Conservation (phyloP, 2,329 filamentous ascomycete genomes). For the Aspergillus ustus region DNA sequence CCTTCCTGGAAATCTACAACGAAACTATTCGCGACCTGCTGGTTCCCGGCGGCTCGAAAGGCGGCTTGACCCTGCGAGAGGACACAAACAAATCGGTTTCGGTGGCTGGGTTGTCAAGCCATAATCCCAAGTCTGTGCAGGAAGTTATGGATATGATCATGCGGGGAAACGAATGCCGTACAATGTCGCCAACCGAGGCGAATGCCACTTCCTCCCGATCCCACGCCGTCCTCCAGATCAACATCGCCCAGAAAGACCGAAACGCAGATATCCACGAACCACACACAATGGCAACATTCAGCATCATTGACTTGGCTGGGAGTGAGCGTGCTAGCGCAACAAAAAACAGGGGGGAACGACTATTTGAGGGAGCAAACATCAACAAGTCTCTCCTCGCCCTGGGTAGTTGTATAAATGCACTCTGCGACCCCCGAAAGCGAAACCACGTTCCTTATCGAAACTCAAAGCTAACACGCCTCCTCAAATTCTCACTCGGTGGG, state of each 20-base stretch:
- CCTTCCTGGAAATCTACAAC: conserved; percentile 98
- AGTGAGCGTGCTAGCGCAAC: conserved; percentile 96
- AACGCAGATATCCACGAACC: conserved; percentile 92
- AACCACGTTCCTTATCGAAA: conserved; percentile 98
- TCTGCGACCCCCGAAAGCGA: conserved; percentile 88
- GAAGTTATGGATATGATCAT: conserved; percentile 99
- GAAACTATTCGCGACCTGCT: conserved; percentile 96
- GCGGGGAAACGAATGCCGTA: conserved; percentile 88
- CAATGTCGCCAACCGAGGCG: conserved; percentile 94
- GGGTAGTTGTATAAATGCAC: conserved; percentile 96
- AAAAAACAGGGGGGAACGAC: conserved; percentile 89
- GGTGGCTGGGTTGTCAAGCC: conserved; percentile 86
- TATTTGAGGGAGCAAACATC: conserved; percentile 96
- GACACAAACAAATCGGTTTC: conserved; percentile 93
- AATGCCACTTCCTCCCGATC: conserved; percentile 97
- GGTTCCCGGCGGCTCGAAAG: conserved; percentile 80
- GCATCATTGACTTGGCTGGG: conserved; percentile 95
- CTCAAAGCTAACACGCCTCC: conserved; percentile 90
- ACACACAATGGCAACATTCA: conserved; percentile 96
- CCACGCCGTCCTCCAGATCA: conserved; percentile 96
- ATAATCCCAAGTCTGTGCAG: conserved; percentile 86
- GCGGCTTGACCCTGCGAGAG: conserved; percentile 87
- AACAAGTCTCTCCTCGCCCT: conserved; percentile 96
- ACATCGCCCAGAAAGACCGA: conserved; percentile 89
- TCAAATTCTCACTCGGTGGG: conserved; percentile 96